These are phyloP conservation scores for Potentilla sterilis DNA, from an alignment of 306 rosid species.

Conservation along the genomic window DNA sequence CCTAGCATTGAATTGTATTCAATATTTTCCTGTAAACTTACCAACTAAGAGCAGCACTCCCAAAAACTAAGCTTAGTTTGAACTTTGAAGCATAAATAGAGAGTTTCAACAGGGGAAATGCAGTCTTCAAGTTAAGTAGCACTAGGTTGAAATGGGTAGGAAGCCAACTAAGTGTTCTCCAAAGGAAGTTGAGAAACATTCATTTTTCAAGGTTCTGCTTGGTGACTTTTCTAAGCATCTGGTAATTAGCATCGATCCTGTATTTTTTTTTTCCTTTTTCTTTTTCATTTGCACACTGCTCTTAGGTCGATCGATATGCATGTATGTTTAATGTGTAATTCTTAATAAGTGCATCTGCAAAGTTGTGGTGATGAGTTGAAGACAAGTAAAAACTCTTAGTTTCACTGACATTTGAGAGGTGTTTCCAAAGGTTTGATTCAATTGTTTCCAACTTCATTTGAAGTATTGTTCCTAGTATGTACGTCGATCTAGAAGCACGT, in stretches of 20 bases:
- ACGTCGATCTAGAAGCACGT: no score
- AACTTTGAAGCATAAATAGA: not conserved
- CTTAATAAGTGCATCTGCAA: not conserved
- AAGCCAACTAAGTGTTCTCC: not conserved
- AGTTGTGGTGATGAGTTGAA: no score
- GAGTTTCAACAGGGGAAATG: no score
- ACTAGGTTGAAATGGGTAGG: not conserved
- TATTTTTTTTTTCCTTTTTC: not conserved
- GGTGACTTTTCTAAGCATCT: constrained; percentile 16
- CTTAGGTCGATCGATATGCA: not conserved
- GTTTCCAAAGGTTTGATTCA: not conserved
- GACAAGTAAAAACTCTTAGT: not conserved
- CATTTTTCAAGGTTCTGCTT: constrained; percentile 5
- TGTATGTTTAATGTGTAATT: not conserved
- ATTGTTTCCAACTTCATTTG: not conserved
- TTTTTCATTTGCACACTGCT: not conserved
- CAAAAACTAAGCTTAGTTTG: not conserved
- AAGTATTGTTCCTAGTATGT: not conserved
- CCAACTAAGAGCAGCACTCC: not conserved
- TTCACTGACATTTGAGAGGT: not conserved
- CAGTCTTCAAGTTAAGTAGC: no score
- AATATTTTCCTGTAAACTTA: not conserved
- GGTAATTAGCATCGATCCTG: not conserved
- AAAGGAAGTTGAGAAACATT: not conserved
- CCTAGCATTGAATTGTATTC: not conserved